Evolutionary conservation across 768 basidiomycete species (phyloP).

Genomic region (Hygrocybe punicea): DNA sequence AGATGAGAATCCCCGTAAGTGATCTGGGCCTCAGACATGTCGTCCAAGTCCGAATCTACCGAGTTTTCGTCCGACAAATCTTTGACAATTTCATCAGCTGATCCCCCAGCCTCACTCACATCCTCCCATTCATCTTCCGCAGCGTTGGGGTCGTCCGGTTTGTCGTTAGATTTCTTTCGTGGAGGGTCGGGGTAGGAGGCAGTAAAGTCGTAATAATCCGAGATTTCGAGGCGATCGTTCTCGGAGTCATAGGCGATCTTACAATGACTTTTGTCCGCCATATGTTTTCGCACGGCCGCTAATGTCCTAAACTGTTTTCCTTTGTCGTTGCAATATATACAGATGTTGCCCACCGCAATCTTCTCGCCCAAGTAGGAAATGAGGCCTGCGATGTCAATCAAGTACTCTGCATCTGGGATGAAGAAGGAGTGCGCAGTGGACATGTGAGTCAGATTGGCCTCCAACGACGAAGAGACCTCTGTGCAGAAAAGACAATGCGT

Average conservation of each 20-base stretch:
- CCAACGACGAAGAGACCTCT: slow-evolving; percentile 45
- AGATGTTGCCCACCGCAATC: slow-evolving; percentile 88
- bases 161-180: slow-evolving; percentile 22
- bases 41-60: slow-evolving; percentile 42
- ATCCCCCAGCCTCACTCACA: slow-evolving; percentile 39
- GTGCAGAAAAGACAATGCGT: slow-evolving; percentile 86
- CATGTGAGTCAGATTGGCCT: slow-evolving; percentile 85
- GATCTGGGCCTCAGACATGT: slow-evolving; percentile 51
- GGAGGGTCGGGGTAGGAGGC: slow-evolving; percentile 63
- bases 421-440: slow-evolving; percentile 85
- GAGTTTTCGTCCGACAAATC: slow-evolving; percentile 32
- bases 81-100: slow-evolving; percentile 45
- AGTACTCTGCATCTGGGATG: slow-evolving; percentile 89
- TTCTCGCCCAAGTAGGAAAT: slow-evolving; percentile 88
- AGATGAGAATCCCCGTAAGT: slow-evolving; percentile 76
- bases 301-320: slow-evolving; percentile 78
- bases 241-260: slow-evolving; percentile 89
- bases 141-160: slow-evolving; percentile 19
- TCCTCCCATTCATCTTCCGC: slow-evolving; percentile 38
- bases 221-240: slow-evolving; percentile 76
- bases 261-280: slow-evolving; percentile 95
- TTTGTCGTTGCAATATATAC: slow-evolving; percentile 84
- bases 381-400: slow-evolving; percentile 79
- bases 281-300: slow-evolving; percentile 90
- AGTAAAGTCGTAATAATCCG: slow-evolving; percentile 92